Conservation (phyloP, 78 protist genomes). For the Monosiga brevicollis region DNA sequence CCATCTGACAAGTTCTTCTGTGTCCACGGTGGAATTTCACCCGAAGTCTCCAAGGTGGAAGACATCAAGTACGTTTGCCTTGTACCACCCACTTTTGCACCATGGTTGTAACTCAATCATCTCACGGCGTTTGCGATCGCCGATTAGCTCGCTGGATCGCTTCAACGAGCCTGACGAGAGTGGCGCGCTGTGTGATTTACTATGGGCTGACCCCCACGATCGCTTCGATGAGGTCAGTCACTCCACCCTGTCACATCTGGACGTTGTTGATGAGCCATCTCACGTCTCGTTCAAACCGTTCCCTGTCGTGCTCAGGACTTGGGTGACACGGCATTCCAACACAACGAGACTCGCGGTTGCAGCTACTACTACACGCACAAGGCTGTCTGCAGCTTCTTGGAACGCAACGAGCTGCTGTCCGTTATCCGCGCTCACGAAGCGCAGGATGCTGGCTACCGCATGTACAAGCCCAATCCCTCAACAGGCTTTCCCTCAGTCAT, state of each 20-base stretch:
- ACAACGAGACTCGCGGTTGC: conserved; percentile 88
- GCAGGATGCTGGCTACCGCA: conserved; percentile 62
- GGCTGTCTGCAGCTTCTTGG: conserved; percentile 77
- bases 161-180: conserved; percentile 86
- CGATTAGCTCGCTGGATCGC: conserved; percentile 37
- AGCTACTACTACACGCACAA: conserved; percentile 58
- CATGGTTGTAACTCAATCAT: neutral
- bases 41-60: conserved; percentile 67
- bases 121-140: neutral
- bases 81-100: neutral
- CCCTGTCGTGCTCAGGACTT: neutral
- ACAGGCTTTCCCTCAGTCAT: conserved; percentile 96
- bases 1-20: conserved; percentile 89
- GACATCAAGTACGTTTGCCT: neutral
- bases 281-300: neutral
- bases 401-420: conserved; percentile 76
- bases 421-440: conserved; percentile 98
- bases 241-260: neutral
- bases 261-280: neutral
- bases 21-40: conserved; percentile 96
- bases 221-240: conserved; percentile 42
- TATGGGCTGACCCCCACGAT: conserved; percentile 97
- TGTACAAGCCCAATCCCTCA: conserved; percentile 48
- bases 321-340: conserved; percentile 17
- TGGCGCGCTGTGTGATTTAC: conserved; percentile 93